Evolutionary conservation across 352 stramenopile genomes (phyloP), one percentile per base, ranked within the genome.

Genomic region (Phytophthora fragariae): DNA sequence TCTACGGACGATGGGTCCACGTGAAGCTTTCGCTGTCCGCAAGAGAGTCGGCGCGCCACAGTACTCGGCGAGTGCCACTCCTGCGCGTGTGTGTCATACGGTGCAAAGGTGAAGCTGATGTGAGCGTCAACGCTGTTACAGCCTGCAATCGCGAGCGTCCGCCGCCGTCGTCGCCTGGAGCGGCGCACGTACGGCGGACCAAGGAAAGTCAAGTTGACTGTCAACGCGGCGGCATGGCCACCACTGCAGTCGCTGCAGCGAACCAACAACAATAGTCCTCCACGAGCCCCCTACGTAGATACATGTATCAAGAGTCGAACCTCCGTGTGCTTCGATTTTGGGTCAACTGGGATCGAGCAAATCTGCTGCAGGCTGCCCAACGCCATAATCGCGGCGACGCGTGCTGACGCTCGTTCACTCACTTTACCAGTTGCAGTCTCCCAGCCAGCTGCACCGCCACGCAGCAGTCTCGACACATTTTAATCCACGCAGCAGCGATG

Each of bases 381-480:
- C 41, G 58, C 27, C 66, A 73, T 69, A 50, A 73, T 73, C 59
- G 63, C 33, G 24, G 10, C 35, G 47, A 15, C 44, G n/a, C 21
- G 54, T 21, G 47, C 50, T 19, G n/a, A 17, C 46, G 33, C 37
- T 46, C 62, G 63, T 49, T 75, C 46, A 21, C 37, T 46, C 62
- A 67, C 62, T 75, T 71, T 71, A 62, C 37, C 9, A 76, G 63
- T 76, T 76, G 56, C 57, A 60, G 60, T 21, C 53, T 57, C 15
- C 24, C 47, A 58, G n/a, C 14, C 24, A 37, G 44, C 44, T n/a
- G 44, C 37, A 31, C 44, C 21, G 21, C 65, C 33, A 72, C 54
- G 15, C 62, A 56, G 12, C 15, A 24, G 17, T 9, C 11, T 17
- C 31, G 24, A 47, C 27, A 41, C 49, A 39, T 57, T 52, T 52